Evolutionary conservation across 164 flowering plant genomes (phyloP).

Genomic region (Vitis labrusca): DNA sequence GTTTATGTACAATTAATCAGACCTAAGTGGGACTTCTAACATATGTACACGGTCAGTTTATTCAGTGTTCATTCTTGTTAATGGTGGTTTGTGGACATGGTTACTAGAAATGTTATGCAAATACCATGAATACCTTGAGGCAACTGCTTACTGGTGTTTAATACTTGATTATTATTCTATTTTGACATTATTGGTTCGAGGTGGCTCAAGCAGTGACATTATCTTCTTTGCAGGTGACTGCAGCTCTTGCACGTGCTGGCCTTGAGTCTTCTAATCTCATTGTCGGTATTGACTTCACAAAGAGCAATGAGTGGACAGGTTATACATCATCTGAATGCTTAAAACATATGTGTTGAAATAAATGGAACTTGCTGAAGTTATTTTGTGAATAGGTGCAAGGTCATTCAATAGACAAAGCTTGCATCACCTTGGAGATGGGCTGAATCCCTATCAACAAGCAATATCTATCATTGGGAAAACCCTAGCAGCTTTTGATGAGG

Average conservation of each 20-base stretch:
- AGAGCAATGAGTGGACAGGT: slow-evolving; percentile 83
- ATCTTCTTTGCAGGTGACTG: slow-evolving; percentile 47
- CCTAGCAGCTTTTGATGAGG: slow-evolving; percentile 65
- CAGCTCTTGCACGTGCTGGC: slow-evolving; percentile 68
- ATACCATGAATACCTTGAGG: neutral
- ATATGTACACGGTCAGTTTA: neutral
- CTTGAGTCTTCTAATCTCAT: slow-evolving; percentile 74
- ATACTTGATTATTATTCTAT: too few species aligned
- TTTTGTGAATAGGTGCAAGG: slow-evolving; percentile 30
- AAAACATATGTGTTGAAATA: neutral
- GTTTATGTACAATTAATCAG: neutral
- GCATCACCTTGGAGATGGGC: slow-evolving; percentile 52
- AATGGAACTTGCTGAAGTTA: slow-evolving; percentile 11
- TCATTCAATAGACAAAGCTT: slow-evolving; percentile 51
- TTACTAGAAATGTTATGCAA: neutral
- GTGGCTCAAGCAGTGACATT: neutral
- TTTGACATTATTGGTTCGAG: too few species aligned
- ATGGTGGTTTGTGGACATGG: neutral
- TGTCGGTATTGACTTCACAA: slow-evolving; percentile 70
- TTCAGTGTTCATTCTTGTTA: neutral
- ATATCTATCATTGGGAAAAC: slow-evolving; percentile 74
- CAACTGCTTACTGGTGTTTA: neutral
- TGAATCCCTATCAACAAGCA: slow-evolving; percentile 72
- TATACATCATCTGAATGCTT: slow-evolving; percentile 6
- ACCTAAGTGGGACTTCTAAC: neutral